These are phyloP conservation scores for Vigna nakashimae DNA, from an alignment of 306 rosid genomes.

Conservation along the genomic window DNA sequence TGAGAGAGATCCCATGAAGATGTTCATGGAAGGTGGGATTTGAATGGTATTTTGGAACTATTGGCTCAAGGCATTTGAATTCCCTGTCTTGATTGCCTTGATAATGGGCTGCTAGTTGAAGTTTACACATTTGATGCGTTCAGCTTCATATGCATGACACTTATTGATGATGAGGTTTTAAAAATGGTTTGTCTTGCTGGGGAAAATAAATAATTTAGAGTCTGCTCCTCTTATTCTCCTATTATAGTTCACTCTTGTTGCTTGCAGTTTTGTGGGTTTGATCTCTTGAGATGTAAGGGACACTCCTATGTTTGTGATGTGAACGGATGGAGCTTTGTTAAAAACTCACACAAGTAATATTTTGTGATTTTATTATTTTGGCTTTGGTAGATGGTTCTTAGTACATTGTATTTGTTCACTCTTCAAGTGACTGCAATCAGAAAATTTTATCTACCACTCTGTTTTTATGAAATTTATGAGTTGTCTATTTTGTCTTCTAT, in stretches of 20 bases:
- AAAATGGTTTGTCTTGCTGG: neutral
- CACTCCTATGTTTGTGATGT: constrained; percentile 97
- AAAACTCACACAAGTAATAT: constrained; percentile 92
- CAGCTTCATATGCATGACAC: constrained; percentile 11
- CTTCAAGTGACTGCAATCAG: constrained; percentile 20
- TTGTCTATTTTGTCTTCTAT: constrained; percentile 11
- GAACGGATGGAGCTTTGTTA: constrained; percentile 98
- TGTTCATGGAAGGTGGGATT: too few relatives aligned
- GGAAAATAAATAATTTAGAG: neutral
- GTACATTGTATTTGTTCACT: constrained; percentile 5
- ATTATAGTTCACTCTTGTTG: constrained; percentile 35
- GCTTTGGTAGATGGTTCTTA: constrained; percentile 34
- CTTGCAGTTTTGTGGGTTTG: constrained; percentile 95
- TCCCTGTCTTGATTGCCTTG: too few relatives aligned
- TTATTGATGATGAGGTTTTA: neutral
- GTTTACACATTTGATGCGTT: neutral
- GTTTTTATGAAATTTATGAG: constrained; percentile 15
- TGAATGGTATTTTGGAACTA: too few relatives aligned
- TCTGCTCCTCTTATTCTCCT: constrained; percentile 29
- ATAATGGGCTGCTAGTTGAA: too few relatives aligned
- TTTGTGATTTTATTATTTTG: constrained; percentile 30
- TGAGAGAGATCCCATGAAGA: too few relatives aligned
- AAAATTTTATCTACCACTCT: neutral
- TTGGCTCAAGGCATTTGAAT: too few relatives aligned
- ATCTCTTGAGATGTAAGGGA: constrained; percentile 94